These are phyloP conservation scores for Periconia macrospinosa DNA, from an alignment of 2,329 filamentous ascomycete species.

Conservation along the genomic window DNA sequence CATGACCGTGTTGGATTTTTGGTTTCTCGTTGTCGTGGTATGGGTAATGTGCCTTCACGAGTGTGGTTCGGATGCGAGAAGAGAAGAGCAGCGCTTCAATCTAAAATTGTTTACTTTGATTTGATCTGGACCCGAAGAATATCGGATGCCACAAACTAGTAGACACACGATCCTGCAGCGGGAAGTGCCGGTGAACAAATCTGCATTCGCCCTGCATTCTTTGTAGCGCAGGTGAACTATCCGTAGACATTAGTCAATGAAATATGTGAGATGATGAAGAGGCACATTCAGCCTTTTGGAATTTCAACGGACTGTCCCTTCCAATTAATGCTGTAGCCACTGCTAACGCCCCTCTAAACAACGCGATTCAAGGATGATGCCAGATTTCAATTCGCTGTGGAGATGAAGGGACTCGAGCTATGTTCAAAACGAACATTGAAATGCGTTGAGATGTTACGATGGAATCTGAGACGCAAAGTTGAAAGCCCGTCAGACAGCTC, in stretches of 20 bases:
- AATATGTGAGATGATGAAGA: not conserved
- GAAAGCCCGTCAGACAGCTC: no score
- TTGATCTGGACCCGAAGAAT: not conserved
- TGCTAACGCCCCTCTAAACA: no score
- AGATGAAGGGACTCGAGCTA: no score
- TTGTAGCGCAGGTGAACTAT: no score
- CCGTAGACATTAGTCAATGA: no score
- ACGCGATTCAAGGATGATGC: no score
- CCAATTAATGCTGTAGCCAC: no score
- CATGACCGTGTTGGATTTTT: not conserved
- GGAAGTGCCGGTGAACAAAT: not conserved
- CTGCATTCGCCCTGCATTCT: not conserved
- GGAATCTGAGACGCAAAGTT: no score
- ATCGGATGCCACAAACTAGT: not conserved
- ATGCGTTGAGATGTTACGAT: no score
- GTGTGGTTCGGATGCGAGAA: not conserved
- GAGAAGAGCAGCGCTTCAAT: not conserved
- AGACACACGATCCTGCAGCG: not conserved
- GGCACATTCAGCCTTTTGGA: not conserved
- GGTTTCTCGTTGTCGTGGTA: not conserved
- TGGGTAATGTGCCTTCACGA: not conserved
- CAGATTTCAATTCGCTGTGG: no score
- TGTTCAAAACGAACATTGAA: no score
- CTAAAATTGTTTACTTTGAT: not conserved
- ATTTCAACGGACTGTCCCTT: no score